These are phyloP conservation scores for Lyophyllum shimeji DNA, from an alignment of 768 basidiomycete species.

Conservation along the genomic window DNA sequence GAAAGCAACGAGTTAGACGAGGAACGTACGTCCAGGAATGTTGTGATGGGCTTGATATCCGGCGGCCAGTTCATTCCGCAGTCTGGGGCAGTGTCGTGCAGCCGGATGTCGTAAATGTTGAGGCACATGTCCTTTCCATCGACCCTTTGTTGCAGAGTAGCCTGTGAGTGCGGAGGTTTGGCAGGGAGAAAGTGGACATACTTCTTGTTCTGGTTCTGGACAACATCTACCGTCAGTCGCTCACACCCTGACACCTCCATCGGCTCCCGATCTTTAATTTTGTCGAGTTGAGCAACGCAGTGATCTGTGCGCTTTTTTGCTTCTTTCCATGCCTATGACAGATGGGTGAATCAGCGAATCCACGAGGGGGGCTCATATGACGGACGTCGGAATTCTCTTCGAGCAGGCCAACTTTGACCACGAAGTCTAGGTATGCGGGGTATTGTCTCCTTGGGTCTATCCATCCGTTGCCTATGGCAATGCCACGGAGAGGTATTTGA, in stretches of 20 bases:
- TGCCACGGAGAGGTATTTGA: constrained; percentile 65
- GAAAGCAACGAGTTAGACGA: not conserved
- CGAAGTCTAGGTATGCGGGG: constrained; percentile 85
- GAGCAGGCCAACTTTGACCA: constrained; percentile 74
- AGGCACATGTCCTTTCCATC: constrained; percentile 76
- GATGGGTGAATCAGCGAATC: not conserved
- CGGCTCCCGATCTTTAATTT: constrained; percentile 50
- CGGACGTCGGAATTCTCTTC: constrained; percentile 69
- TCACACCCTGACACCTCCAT: constrained; percentile 61
- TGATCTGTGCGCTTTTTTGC: constrained; percentile 55
- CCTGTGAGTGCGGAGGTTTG: not conserved
- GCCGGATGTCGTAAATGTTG: constrained; percentile 93
- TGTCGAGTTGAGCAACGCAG: constrained; percentile 52
- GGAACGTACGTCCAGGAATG: constrained; percentile 76
- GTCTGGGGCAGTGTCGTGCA: constrained; percentile 80
- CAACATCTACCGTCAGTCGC: constrained; percentile 46
- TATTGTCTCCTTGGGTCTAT: constrained; percentile 90
- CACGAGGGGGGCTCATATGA: constrained; percentile 7
- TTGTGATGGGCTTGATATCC: constrained; percentile 72
- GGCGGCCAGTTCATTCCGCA: constrained; percentile 99
- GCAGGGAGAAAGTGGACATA: constrained; percentile 19
- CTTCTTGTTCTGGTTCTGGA: constrained; percentile 40
- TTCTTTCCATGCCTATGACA: constrained; percentile 55
- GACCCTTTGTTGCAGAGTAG: constrained; percentile 40
- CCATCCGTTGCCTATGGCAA: constrained; percentile 98